Base-by-base conservation (phyloP, 169 alveolate species). In the Eimeria necatrix region DNA sequence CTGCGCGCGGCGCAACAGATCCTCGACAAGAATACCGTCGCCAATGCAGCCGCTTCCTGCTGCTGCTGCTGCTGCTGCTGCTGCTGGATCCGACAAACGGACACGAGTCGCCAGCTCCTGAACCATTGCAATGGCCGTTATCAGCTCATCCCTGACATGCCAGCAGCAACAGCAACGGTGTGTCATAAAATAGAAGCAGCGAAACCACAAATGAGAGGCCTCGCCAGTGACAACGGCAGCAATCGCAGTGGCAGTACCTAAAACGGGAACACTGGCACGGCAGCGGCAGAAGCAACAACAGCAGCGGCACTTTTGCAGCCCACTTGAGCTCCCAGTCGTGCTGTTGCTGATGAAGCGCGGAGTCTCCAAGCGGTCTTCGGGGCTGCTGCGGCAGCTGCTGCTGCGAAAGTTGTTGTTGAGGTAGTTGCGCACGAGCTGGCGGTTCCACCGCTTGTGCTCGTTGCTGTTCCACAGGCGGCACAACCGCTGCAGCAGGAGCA, bases 41-140 rank as follows among this genome's bases (percentile, higher is more conserved):
- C 73, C 90, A 3, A 56, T 56, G 68, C 68, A 56, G 68, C 68
- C 2, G 68, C 68, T 56, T 56, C 68, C 68, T 10, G 12, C 20
- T 56, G 20, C 68, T 18, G 71, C 73, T 7, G 73, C 53, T 32
- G 41, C 41, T 32, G 41, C 41, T 32, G 41, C 41, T 32, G 41
- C 41, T 24, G 59, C 53, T 16, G 74, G 53, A 4, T 26, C 22
- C 24, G 59, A 14, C 9, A 84, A 76, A 4, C 78, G 80, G 41
- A 84, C 60, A 26, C 92, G 92, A 9, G 74, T 84, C 32, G 80
- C 52, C 53, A 84, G 92, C 78, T 84, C 92, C 59, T 84, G 92
- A 16, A 84, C 92, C 14, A 84, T 84, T 18, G 92, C 92, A 20
- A 84, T 84, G 4, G 92, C 92, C 74, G 52, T 70, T 8, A 84